Evolutionary conservation across 495 filamentous ascomycete species (phyloP).

Genomic region (Oleoguttula mirabilis): DNA sequence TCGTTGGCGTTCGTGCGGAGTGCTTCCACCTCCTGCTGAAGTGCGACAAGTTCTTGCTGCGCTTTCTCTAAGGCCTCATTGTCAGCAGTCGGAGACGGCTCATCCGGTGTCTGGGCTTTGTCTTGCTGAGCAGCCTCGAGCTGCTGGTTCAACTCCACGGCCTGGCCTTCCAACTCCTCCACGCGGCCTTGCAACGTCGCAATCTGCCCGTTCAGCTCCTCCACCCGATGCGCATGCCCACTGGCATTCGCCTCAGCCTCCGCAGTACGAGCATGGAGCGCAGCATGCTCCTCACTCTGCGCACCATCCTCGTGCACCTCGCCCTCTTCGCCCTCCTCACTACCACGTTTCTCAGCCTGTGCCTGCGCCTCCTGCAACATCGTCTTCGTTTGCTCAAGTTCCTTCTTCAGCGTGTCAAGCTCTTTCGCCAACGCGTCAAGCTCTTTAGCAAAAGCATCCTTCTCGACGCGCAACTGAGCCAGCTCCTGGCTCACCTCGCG

Average conservation of each 20-base stretch:
- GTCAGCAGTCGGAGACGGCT: neutral
- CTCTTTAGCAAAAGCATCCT: slow-evolving; percentile 22
- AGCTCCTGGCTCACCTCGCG: slow-evolving; percentile 43
- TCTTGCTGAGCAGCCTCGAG: neutral
- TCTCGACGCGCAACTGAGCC: no score
- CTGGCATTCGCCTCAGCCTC: slow-evolving; percentile 38
- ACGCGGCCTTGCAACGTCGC: slow-evolving; percentile 22
- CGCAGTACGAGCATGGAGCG: slow-evolving; percentile 22
- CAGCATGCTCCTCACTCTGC: slow-evolving; percentile 18
- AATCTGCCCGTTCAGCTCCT: slow-evolving; percentile 20
- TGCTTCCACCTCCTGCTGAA: slow-evolving; percentile 34
- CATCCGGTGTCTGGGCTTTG: neutral
- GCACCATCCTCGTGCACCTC: slow-evolving; percentile 24
- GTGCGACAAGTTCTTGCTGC: slow-evolving; percentile 33
- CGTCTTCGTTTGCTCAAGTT: slow-evolving; percentile 36
- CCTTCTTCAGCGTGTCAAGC: slow-evolving; percentile 26
- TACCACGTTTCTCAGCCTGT: slow-evolving; percentile 12
- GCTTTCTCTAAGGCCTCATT: slow-evolving; percentile 30
- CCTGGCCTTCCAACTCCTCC: slow-evolving; percentile 8
- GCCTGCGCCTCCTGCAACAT: slow-evolving; percentile 9
- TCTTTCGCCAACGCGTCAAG: slow-evolving; percentile 25
- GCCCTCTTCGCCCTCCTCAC: slow-evolving; percentile 26
- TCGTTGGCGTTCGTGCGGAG: slow-evolving; percentile 26
- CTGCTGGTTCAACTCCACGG: neutral
- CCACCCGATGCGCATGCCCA: slow-evolving; percentile 28